These are phyloP conservation scores for Elongisporangium prolatum DNA, from an alignment of 352 stramenopile species.

Conservation along the genomic window DNA sequence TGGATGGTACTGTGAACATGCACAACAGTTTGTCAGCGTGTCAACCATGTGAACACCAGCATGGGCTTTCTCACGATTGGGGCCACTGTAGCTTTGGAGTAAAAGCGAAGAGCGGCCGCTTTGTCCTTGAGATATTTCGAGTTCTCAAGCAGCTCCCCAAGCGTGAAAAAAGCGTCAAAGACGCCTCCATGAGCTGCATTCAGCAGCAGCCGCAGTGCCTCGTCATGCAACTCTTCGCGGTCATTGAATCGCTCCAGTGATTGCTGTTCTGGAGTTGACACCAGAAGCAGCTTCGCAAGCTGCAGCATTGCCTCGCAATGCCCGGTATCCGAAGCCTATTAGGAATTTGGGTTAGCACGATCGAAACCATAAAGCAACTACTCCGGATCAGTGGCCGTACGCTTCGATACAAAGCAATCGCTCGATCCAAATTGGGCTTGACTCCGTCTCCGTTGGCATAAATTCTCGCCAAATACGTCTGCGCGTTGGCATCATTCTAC, in stretches of 20 bases:
- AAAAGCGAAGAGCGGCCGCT: constrained; percentile 50
- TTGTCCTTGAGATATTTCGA: constrained; percentile 45
- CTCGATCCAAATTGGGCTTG: constrained; percentile 52
- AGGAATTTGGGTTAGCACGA: not conserved
- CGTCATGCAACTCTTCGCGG: constrained; percentile 51
- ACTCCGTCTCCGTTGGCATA: constrained; percentile 42
- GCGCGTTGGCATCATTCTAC: constrained; percentile 37
- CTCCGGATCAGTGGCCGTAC: constrained; percentile 9
- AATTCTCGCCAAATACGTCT: constrained; percentile 40
- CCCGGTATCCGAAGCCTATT: constrained; percentile 30
- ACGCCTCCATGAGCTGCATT: constrained; percentile 34
- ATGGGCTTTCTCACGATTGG: constrained; percentile 8
- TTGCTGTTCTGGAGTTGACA: constrained; percentile 1
- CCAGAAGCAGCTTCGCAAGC: constrained; percentile 42
- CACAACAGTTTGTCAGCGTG: not conserved
- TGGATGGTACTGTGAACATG: constrained; percentile 22
- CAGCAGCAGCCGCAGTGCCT: constrained; percentile 54
- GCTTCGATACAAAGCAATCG: constrained; percentile 40
- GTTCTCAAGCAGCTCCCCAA: constrained; percentile 52
- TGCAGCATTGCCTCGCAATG: constrained; percentile 48
- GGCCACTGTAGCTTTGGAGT: constrained; percentile 42
- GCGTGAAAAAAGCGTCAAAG: constrained; percentile 29
- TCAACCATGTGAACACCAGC: not conserved
- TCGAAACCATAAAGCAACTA: not conserved
- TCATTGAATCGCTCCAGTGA: constrained; percentile 31